A percentile compares a stretch with the other conserved stretches of the same genome.
phyloP scores from a whole-genome alignment of 495 filamentous ascomycete species.

The Penicillium roqueforti region DNA sequence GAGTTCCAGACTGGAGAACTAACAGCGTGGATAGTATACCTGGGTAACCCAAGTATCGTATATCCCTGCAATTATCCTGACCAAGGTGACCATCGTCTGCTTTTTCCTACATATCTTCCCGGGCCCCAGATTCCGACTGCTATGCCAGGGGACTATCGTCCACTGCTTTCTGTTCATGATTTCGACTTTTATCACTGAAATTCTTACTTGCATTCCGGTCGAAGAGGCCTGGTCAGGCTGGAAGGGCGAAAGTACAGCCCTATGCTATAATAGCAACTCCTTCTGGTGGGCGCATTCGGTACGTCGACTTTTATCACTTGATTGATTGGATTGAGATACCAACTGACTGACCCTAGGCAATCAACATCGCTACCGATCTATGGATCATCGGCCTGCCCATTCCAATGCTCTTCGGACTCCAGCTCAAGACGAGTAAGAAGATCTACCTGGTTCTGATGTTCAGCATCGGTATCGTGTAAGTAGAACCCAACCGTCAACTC shows the following conservation, averaged over 20 bases:
- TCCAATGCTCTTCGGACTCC: background rate
- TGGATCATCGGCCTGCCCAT: background rate
- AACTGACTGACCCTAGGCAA: background rate
- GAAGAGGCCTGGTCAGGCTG: background rate
- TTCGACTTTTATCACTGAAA: background rate
- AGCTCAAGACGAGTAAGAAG: background rate
- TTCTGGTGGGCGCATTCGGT: background rate
- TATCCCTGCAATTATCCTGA: background rate
- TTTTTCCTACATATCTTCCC: background rate
- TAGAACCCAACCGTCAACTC: background rate
- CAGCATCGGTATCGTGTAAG: background rate
- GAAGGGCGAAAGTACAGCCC: background rate
- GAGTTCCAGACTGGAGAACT: background rate
- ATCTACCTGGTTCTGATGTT: background rate
- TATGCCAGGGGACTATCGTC: background rate
- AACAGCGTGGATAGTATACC: background rate
- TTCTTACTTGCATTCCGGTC: background rate
- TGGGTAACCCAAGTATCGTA: background rate
- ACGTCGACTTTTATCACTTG: background rate
- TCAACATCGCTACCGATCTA: background rate
- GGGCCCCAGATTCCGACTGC: background rate
- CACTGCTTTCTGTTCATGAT: background rate
- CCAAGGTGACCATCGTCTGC: background rate
- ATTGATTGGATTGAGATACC: background rate
- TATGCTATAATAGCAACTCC: background rate